Conservation (phyloP, 148 eudicot species). For the Camellia japonica region DNA sequence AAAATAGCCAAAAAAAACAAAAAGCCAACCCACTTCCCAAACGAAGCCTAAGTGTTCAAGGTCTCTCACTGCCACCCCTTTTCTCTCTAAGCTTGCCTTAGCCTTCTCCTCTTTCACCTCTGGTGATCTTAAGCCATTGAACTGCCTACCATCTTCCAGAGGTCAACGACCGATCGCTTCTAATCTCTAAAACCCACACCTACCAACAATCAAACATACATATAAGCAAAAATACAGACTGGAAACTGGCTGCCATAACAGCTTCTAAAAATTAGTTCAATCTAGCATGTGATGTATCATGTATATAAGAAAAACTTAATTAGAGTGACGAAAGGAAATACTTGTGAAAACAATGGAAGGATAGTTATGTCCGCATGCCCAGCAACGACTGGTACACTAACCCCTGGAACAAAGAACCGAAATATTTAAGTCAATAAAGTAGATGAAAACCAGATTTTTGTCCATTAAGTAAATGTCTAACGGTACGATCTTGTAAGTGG, state of each 20-base stretch:
- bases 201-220: neutral
- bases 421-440: neutral
- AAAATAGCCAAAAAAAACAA: no score
- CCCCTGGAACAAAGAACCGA: constrained; percentile 42
- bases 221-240: constrained; percentile 1
- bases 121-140: no score
- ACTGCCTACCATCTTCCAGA: no score
- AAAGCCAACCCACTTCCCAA: no score
- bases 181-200: no score
- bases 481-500: neutral
- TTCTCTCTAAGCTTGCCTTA: no score
- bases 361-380: constrained; percentile 97
- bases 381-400: constrained; percentile 91
- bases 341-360: constrained; percentile 94
- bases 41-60: no score
- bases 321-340: constrained; percentile 22
- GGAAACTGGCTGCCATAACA: neutral
- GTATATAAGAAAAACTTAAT: neutral
- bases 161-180: no score
- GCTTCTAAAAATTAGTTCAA: neutral
- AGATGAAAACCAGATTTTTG: neutral
- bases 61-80: no score
- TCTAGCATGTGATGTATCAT: neutral
- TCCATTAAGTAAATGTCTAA: neutral
- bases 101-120: no score